Evolutionary conservation across 352 stramenopile species (phyloP).

Genomic region (Phytophthora podocarpi): DNA sequence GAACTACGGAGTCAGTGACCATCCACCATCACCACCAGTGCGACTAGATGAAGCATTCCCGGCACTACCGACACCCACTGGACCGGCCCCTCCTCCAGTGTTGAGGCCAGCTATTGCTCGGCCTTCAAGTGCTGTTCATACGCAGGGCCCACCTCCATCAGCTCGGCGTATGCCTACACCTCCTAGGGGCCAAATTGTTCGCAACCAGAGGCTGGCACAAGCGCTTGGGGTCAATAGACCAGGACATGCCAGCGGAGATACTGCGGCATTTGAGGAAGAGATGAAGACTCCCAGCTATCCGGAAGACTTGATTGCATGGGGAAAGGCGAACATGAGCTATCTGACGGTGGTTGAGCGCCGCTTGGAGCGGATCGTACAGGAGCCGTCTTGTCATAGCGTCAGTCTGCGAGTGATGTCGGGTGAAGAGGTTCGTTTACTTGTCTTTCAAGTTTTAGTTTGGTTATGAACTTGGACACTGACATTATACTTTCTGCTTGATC

Average conservation of each 20-base stretch:
- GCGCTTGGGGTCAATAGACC: conserved; percentile 60
- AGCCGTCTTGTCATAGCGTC: conserved; percentile 72
- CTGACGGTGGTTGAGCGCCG: conserved; percentile 74
- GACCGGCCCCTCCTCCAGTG: conserved; percentile 43
- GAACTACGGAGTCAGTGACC: conserved; percentile 52
- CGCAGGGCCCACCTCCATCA: conserved; percentile 19
- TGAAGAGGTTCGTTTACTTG: conserved; percentile 47
- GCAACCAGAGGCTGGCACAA: conserved; percentile 72
- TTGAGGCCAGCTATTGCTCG: conserved; percentile 51
- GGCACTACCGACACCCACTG: conserved; percentile 51
- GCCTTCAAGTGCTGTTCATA: conserved; percentile 21
- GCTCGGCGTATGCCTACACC: conserved; percentile 30
- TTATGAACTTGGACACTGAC: conserved; percentile 3
- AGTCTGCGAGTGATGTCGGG: conserved; percentile 74
- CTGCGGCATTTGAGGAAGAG: conserved; percentile 73
- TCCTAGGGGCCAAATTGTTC: conserved; percentile 55
- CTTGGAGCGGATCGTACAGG: conserved; percentile 73
- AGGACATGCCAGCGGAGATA: conserved; percentile 36
- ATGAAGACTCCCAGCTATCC: conserved; percentile 76
- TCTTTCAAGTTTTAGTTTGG: neutral
- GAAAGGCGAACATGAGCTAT: conserved; percentile 72
- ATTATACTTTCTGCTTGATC: neutral
- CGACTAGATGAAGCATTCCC: conserved; percentile 70
- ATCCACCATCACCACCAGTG: conserved; percentile 21
- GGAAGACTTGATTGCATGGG: conserved; percentile 70